Conservation (phyloP, 805 yeast genomes). For the Candida koratica region DNA sequence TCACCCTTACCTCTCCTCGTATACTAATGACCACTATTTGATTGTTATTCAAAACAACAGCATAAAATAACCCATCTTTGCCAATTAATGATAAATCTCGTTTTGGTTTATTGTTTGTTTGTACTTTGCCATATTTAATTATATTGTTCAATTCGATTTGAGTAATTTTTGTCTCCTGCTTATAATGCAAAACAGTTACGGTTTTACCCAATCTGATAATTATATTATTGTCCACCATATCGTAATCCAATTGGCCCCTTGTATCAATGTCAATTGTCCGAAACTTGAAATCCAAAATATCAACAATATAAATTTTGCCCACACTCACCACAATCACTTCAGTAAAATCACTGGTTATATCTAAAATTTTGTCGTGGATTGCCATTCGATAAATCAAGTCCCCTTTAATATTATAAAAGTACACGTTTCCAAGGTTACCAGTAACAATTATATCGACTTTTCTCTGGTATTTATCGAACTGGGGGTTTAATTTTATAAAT, state of each 20-base stretch:
- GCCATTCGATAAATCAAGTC: conserved; percentile 10
- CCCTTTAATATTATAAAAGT: conserved; percentile 26
- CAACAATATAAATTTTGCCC: conserved; percentile 17
- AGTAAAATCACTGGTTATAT: conserved; percentile 3
- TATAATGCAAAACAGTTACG: conserved; percentile 25
- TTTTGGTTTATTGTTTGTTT: conserved; percentile 2
- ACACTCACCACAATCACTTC: not conserved
- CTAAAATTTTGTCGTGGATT: conserved; percentile 13
- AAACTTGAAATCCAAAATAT: conserved; percentile 9
- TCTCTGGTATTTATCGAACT: conserved; percentile 22
- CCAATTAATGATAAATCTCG: conserved; percentile 30
- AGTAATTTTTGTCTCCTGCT: conserved; percentile 1
- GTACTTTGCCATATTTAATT: conserved; percentile 15
- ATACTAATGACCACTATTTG: conserved; percentile 42
- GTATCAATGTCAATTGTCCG: conserved; percentile 9
- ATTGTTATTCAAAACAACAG: conserved; percentile 37
- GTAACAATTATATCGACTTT: conserved; percentile 26
- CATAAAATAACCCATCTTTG: conserved; percentile 39
- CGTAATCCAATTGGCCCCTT: conserved; percentile 20
- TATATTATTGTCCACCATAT: conserved; percentile 30
- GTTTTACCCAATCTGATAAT: conserved; percentile 19
- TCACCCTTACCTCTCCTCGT: conserved; percentile 24
- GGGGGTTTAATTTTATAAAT: conserved; percentile 18
- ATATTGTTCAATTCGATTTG: conserved; percentile 1
- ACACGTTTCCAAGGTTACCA: conserved; percentile 21